A percentile compares a stretch with the other conserved stretches of the same genome.
phyloP scores from a whole-genome alignment of 2,329 filamentous ascomycete species.

The Aquanectria penicillioides region DNA sequence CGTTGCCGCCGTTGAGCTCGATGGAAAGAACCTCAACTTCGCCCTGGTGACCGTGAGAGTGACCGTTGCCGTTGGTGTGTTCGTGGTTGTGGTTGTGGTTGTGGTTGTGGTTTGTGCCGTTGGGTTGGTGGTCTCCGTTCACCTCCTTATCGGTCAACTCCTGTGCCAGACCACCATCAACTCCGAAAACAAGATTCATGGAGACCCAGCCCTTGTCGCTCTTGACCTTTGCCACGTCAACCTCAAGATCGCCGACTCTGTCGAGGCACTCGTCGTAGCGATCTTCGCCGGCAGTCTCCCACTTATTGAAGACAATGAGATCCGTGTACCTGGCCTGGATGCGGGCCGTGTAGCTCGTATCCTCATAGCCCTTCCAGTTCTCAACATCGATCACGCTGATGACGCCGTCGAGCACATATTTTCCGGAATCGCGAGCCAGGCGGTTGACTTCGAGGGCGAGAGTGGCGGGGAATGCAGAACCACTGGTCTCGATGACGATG shows the following conservation, averaged over 20 bases:
- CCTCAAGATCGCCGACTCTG: conserved; percentile 80
- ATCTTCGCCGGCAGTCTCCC: conserved; percentile 80
- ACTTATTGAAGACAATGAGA: conserved; percentile 92
- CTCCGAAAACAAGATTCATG: conserved; percentile 83
- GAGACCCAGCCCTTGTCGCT: conserved; percentile 83
- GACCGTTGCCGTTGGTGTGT: conserved; percentile 54
- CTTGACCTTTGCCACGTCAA: conserved; percentile 86
- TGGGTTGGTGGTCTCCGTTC: conserved; percentile 40
- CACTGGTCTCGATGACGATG: conserved; percentile 93
- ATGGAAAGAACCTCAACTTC: conserved; percentile 94
- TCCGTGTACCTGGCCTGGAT: conserved; percentile 92
- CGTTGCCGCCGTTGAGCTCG: conserved; percentile 63
- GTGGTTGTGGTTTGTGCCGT: conserved; percentile 46
- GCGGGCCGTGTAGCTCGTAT: conserved; percentile 88
- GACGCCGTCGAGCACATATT: conserved; percentile 85
- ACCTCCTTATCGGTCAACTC: conserved; percentile 56
- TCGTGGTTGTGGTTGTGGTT: conserved; percentile 45
- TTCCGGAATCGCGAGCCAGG: conserved; percentile 72
- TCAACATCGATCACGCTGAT: conserved; percentile 92
- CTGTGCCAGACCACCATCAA: conserved; percentile 82
- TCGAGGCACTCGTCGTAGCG: conserved; percentile 83
- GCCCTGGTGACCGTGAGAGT: conserved; percentile 71
- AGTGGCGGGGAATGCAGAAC: conserved; percentile 88
- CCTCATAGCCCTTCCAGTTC: conserved; percentile 94
- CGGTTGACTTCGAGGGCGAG: conserved; percentile 91